Conservation (phyloP, 2,329 filamentous ascomycete genomes). For the Arthrinium phaeospermum region DNA sequence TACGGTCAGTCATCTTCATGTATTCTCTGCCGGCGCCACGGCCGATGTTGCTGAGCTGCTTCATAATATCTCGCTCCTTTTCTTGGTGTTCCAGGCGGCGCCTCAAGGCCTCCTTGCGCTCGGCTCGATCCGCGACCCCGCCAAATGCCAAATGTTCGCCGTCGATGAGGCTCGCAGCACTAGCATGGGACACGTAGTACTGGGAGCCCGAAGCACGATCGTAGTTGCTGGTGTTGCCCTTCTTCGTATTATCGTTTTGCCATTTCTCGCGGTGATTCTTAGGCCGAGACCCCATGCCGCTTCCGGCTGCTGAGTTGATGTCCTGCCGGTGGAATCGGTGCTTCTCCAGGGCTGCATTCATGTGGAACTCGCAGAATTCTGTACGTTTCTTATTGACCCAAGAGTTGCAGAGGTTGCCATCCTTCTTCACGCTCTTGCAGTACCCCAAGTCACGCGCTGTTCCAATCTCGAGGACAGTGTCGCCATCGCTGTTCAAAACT, state of each 20-base stretch:
- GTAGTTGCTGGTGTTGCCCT: conserved; percentile 48
- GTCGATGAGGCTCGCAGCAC: conserved; percentile 68
- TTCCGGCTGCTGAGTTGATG: conserved; percentile 54
- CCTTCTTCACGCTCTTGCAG: conserved; percentile 84
- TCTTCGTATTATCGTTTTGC: conserved; percentile 26
- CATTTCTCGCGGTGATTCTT: conserved; percentile 39
- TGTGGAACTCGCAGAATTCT: conserved; percentile 90
- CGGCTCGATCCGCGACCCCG: conserved; percentile 62
- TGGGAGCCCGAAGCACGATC: conserved; percentile 64
- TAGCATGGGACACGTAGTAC: conserved; percentile 59
- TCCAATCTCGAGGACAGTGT: conserved; percentile 90
- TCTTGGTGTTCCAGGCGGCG: conserved; percentile 70
- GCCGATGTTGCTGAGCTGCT: conserved; percentile 68
- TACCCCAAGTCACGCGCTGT: conserved; percentile 83
- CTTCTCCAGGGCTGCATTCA: conserved; percentile 80
- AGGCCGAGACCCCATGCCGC: conserved; percentile 43
- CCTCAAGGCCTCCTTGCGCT: conserved; percentile 69
- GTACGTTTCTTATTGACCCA: conserved; percentile 93
- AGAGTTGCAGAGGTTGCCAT: conserved; percentile 77
- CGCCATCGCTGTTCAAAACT: conserved; percentile 82
- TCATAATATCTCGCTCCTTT: conserved; percentile 74
- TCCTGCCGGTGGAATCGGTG: conserved; percentile 45
- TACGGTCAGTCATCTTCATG: conserved; percentile 52
- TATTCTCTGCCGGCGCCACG: conserved; percentile 74
- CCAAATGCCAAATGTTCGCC: conserved; percentile 52